Percentiles rank a stretch among this genome's conserved stretches.
These are phyloP conservation scores for Hanseniaspora hatyaiensis DNA, from an alignment of 805 yeast genomes.

Conservation along the genomic window DNA sequence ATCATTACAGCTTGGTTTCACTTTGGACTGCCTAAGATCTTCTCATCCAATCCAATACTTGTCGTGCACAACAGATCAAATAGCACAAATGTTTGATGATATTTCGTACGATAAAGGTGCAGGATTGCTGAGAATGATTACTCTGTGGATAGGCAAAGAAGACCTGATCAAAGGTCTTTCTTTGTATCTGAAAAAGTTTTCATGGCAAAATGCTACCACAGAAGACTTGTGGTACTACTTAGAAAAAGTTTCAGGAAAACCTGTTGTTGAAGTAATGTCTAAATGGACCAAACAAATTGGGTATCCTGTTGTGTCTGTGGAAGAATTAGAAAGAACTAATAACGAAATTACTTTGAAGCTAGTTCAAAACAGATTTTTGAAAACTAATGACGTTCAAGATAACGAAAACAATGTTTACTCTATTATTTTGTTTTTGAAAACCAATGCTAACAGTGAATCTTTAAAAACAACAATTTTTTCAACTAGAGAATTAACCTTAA, in stretches of 20 bases:
- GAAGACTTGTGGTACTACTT: conserved; percentile 67
- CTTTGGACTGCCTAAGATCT: conserved; percentile 65
- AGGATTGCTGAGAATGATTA: conserved; percentile 67
- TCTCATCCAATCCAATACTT: conserved; percentile 82
- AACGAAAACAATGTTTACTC: conserved; percentile 76
- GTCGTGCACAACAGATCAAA: conserved; percentile 62
- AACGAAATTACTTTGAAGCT: conserved; percentile 37
- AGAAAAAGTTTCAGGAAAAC: conserved; percentile 56
- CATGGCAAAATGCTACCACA: conserved; percentile 66
- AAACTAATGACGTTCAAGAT: conserved; percentile 63
- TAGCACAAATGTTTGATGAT: conserved; percentile 74
- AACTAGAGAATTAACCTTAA: conserved; percentile 37
- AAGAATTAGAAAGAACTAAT: conserved; percentile 52
- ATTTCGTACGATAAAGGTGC: conserved; percentile 77
- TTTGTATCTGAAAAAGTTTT: conserved; percentile 59
- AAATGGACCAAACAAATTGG: conserved; percentile 73
- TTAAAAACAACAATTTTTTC: no score
- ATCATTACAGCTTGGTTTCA: conserved; percentile 60
- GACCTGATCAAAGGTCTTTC: conserved; percentile 68
- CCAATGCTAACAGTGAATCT: conserved; percentile 30
- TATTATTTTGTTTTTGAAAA: conserved; percentile 50
- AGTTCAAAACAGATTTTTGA: conserved; percentile 60
- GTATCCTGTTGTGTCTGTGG: conserved; percentile 58
- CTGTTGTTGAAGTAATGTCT: conserved; percentile 62
- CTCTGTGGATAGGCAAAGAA: conserved; percentile 68